These are phyloP conservation scores for Colletotrichum australisinense DNA, from an alignment of 2,329 filamentous ascomycete species.

Conservation along the genomic window DNA sequence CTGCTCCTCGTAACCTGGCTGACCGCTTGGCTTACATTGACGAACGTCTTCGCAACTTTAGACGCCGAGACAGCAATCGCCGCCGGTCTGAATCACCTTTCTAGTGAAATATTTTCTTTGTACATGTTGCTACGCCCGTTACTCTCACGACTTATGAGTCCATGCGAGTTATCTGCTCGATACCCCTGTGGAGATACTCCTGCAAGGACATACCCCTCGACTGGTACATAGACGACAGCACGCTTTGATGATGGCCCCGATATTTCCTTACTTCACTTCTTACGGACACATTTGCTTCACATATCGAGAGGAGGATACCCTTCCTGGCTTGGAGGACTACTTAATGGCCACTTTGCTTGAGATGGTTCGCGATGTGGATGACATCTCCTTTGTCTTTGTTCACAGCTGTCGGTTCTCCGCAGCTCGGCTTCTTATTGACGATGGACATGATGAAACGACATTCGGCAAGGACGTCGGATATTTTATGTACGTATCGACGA, in stretches of 20 bases:
- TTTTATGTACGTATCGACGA: conserved; percentile 15
- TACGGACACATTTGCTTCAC: conserved; percentile 33
- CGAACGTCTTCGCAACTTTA: conserved; percentile 66
- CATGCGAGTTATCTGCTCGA: conserved; percentile 31
- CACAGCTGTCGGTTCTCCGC: conserved; percentile 14
- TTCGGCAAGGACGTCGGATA: conserved; percentile 25
- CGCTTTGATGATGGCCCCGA: conserved; percentile 26
- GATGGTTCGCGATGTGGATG: conserved; percentile 25
- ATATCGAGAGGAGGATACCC: conserved; percentile 23
- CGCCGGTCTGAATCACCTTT: conserved; percentile 63
- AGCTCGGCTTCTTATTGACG: conserved; percentile 24
- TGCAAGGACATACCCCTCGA: conserved; percentile 28
- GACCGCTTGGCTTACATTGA: conserved; percentile 69
- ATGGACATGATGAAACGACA: conserved; percentile 34
- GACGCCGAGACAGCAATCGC: conserved; percentile 53
- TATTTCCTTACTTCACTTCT: conserved; percentile 29
- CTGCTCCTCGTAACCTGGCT: conserved; percentile 56
- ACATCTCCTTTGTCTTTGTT: conserved; percentile 5
- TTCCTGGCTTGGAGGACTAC: conserved; percentile 29
- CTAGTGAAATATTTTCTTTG: conserved; percentile 45
- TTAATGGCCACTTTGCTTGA: conserved; percentile 26
- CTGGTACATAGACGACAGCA: conserved; percentile 36
- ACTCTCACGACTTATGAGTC: conserved; percentile 34
- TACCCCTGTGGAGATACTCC: conserved; percentile 28
- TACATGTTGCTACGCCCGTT: conserved; percentile 37